A percentile compares a stretch with the other conserved stretches of the same genome.
These are phyloP conservation scores for Coemansia sp. DNA, from an alignment of 192 early-diverging fungal genomes.

Conservation along the genomic window DNA sequence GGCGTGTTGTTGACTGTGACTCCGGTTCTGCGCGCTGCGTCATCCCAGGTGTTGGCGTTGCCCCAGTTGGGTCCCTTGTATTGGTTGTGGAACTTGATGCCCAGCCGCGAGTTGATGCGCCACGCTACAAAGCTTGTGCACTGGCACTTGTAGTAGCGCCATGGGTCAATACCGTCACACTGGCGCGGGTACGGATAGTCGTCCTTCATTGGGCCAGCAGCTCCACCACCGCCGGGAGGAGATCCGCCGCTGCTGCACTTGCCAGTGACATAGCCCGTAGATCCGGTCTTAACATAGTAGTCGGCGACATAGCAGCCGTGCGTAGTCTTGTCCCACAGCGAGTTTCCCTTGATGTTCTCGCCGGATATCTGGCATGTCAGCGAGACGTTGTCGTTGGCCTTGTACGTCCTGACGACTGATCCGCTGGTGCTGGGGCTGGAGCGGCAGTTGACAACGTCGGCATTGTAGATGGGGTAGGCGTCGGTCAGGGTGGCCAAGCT, in stretches of 20 bases:
- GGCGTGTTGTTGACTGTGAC: constrained; percentile 28
- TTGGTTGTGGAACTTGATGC: constrained; percentile 8
- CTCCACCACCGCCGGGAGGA: constrained; percentile 8
- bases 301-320: constrained; percentile 52
- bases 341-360: constrained; percentile 24
- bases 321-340: constrained; percentile 48
- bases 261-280: constrained; percentile 23
- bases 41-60: constrained; percentile 19
- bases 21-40: constrained; percentile 15
- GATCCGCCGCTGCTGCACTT: constrained; percentile 21
- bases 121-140: constrained; percentile 47
- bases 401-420: too few relatives aligned
- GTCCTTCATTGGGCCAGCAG: constrained; percentile 35
- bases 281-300: constrained; percentile 46
- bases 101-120: constrained; percentile 47
- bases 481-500: constrained; percentile 7
- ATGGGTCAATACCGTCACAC: constrained; percentile 38
- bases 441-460: constrained; percentile 26
- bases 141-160: constrained; percentile 45
- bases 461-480: constrained; percentile 26
- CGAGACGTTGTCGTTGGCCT: constrained; percentile 4
- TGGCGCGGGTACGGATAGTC: constrained; percentile 42
- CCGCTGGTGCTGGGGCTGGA: too few relatives aligned
- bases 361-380: constrained; percentile 40
- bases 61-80: constrained; percentile 18